phyloP scores from a whole-genome alignment of 306 rosid species.

The Comarum palustre region DNA sequence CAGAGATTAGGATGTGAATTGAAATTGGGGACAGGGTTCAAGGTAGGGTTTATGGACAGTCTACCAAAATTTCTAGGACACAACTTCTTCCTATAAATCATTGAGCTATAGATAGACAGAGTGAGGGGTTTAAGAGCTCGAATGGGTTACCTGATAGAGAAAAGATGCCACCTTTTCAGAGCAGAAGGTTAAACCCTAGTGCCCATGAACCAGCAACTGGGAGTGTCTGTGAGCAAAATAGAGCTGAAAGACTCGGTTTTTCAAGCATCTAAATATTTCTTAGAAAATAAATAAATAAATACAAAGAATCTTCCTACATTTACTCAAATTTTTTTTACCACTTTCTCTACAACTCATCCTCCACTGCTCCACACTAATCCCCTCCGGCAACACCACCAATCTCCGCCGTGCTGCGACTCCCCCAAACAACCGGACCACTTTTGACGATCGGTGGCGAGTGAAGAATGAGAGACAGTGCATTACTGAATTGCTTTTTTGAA shows the following conservation, averaged over 20 bases:
- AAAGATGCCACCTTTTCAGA: neutral
- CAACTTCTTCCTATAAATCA: slow-evolving; percentile 40
- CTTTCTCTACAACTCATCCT: neutral
- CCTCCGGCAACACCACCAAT: neutral
- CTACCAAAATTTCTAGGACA: slow-evolving; percentile 26
- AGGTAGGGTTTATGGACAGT: slow-evolving; percentile 30
- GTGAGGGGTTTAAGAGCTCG: neutral
- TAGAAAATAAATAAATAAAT: neutral
- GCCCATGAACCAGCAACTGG: neutral
- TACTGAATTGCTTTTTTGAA: too few species aligned
- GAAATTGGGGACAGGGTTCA: slow-evolving; percentile 14
- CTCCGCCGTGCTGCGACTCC: neutral
- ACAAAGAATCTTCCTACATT: neutral
- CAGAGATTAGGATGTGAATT: neutral
- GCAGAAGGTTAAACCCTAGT: slow-evolving; percentile 18
- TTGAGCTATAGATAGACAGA: slow-evolving; percentile 20
- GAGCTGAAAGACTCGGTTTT: neutral
- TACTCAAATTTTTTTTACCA: neutral
- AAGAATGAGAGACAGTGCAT: too few species aligned
- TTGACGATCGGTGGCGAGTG: too few species aligned
- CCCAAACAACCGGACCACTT: neutral
- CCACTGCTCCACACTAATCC: too few species aligned
- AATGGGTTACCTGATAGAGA: slow-evolving; percentile 2
- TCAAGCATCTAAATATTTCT: too few species aligned
- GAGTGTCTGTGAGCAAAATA: neutral